phyloP scores from a whole-genome alignment of 1,139 yeast species.

The Debaryomycetaceae sp. region DNA sequence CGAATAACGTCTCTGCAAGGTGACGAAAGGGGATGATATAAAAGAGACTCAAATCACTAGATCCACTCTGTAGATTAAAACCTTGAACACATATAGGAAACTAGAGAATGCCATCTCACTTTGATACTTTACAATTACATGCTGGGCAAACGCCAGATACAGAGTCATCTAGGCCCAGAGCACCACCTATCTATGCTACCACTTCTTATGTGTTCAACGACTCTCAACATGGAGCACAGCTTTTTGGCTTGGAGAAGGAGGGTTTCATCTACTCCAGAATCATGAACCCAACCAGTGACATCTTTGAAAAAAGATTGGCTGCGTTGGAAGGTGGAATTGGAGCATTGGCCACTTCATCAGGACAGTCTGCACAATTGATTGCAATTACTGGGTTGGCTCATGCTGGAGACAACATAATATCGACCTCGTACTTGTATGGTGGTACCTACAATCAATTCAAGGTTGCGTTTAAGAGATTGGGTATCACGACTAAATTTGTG shows the following conservation, averaged over 20 bases:
- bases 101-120: slow-evolving; percentile 52
- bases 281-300: slow-evolving; percentile 89
- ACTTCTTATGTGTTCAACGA: slow-evolving; percentile 82
- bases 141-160: slow-evolving; percentile 73
- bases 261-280: slow-evolving; percentile 88
- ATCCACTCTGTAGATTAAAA: too few relatives aligned
- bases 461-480: slow-evolving; percentile 84
- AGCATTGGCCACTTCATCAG: slow-evolving; percentile 88
- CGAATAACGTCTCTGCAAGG: neutral
- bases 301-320: slow-evolving; percentile 87
- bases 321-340: slow-evolving; percentile 91
- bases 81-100: neutral
- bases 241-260: slow-evolving; percentile 77
- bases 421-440: slow-evolving; percentile 89
- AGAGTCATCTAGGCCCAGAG: slow-evolving; percentile 68
- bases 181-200: slow-evolving; percentile 89
- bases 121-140: slow-evolving; percentile 90
- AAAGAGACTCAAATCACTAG: too few relatives aligned
- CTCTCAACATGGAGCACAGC: slow-evolving; percentile 87
- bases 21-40: neutral
- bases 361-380: slow-evolving; percentile 91
- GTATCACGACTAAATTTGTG: slow-evolving; percentile 81
- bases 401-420: slow-evolving; percentile 82
- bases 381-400: slow-evolving; percentile 85
- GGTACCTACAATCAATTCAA: slow-evolving; percentile 96